Conservation (phyloP, 2,329 filamentous ascomycete genomes). For the Alternaria sp. region DNA sequence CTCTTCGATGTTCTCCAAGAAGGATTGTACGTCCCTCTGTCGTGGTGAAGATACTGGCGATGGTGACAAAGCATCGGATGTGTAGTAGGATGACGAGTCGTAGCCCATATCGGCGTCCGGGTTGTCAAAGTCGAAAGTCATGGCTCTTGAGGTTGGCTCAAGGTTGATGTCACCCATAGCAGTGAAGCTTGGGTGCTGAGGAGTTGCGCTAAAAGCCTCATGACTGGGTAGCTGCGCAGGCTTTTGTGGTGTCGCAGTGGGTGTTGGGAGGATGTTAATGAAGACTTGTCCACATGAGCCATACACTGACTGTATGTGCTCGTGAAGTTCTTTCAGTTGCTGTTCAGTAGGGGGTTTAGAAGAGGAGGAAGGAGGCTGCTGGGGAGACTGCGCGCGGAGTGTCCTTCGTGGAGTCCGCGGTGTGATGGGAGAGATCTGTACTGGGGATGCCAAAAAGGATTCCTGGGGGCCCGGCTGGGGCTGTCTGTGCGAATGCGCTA, state of each 20-base stretch:
- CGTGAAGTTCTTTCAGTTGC: constrained; percentile 53
- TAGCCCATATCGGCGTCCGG: constrained; percentile 56
- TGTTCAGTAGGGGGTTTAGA: constrained; percentile 52
- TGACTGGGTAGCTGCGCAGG: constrained; percentile 50
- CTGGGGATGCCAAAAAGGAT: constrained; percentile 50
- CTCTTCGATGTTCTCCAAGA: constrained; percentile 47
- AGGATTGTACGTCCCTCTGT: constrained; percentile 46
- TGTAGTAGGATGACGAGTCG: constrained; percentile 61
- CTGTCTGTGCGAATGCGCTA: constrained; percentile 88
- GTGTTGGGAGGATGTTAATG: constrained; percentile 61
- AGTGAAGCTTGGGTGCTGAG: constrained; percentile 68
- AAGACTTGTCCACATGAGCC: constrained; percentile 54
- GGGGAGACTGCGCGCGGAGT: constrained; percentile 44
- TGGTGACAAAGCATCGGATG: constrained; percentile 60
- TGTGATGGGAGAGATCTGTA: constrained; percentile 49
- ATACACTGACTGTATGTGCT: constrained; percentile 57
- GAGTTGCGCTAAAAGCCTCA: constrained; percentile 61
- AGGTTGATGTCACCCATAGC: constrained; percentile 59
- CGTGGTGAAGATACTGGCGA: constrained; percentile 51
- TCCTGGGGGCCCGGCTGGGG: constrained; percentile 75
- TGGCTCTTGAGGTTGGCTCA: constrained; percentile 50
- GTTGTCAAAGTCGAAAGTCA: constrained; percentile 52
- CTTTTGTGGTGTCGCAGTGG: constrained; percentile 60
- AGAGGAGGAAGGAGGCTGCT: constrained; percentile 43
- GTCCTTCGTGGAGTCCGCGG: constrained; percentile 48